phyloP scores from a whole-genome alignment of 108 stramenopile species.

The Cyclotella choctawhatcheeana region DNA sequence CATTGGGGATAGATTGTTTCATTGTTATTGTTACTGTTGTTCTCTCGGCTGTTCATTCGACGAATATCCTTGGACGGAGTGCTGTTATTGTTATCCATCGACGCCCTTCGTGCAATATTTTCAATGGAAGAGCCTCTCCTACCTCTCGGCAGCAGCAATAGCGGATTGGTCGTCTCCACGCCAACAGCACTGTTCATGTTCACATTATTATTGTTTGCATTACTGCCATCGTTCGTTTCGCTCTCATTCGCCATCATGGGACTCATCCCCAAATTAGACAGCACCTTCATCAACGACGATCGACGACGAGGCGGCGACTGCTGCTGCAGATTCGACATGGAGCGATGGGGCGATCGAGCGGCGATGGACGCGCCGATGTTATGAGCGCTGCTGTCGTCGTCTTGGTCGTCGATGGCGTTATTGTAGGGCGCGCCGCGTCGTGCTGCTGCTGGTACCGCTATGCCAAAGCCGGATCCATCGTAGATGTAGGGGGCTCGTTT shows the following conservation, averaged over 20 bases:
- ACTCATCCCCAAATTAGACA: conserved; percentile 47
- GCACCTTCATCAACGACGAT: conserved; percentile 39
- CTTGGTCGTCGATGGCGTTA: conserved; percentile 2
- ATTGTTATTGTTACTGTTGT: neutral
- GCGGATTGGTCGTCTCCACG: neutral
- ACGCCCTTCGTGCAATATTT: no score
- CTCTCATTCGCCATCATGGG: neutral
- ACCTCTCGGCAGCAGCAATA: conserved; percentile 26
- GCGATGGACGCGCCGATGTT: conserved; percentile 7
- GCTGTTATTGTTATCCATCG: no score
- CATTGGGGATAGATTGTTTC: conserved; percentile 36
- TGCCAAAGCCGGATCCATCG: conserved; percentile 33
- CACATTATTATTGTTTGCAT: no score
- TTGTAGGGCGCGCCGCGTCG: neutral
- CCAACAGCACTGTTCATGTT: neutral
- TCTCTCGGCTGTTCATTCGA: neutral
- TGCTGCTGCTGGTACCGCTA: no score
- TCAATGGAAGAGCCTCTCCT: conserved; percentile 25
- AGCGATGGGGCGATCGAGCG: neutral
- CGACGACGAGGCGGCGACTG: conserved; percentile 8
- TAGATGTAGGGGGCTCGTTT: conserved; percentile 53
- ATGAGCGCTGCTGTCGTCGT: neutral
- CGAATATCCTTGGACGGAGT: no score
- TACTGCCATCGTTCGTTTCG: no score
- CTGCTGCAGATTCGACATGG: conserved; percentile 10